Conservation (phyloP, 2,329 filamentous ascomycete genomes). For the Pseudopithomyces maydicus region DNA sequence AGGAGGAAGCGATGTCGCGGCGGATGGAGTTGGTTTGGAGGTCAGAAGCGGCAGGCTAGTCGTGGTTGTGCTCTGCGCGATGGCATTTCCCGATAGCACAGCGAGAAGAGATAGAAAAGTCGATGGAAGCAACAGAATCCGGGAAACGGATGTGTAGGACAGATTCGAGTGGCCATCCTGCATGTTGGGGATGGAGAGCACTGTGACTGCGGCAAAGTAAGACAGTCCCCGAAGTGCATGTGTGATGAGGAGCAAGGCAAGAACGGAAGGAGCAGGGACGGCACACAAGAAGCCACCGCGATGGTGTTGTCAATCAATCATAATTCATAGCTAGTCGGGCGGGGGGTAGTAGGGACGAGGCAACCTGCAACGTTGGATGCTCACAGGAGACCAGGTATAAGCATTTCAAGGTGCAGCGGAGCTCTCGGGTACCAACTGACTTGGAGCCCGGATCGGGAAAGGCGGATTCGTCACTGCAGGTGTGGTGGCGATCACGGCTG, state of each 20-base stretch:
- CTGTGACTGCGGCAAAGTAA: background rate
- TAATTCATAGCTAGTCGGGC: background rate
- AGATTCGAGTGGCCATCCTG: background rate
- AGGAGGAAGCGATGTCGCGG: slow-evolving; percentile 1
- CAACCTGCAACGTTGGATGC: background rate
- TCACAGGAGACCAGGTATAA: background rate
- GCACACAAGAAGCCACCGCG: background rate
- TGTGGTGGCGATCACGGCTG: slow-evolving; percentile 7
- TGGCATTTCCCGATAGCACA: background rate
- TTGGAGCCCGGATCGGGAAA: background rate
- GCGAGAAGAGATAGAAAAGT: slow-evolving; percentile 4
- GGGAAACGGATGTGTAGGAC: background rate
- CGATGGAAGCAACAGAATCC: background rate
- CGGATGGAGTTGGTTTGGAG: slow-evolving; percentile 2
- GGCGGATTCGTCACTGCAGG: slow-evolving; percentile 1
- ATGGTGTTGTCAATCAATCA: background rate
- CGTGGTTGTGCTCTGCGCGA: slow-evolving; percentile 2
- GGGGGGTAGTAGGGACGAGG: background rate
- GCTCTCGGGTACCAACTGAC: slow-evolving; percentile 8
- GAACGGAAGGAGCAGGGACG: background rate
- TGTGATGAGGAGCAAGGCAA: background rate
- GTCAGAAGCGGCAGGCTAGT: background rate
- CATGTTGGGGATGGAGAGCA: background rate
- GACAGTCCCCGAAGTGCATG: background rate
- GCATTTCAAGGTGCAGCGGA: slow-evolving; percentile 2